Base-by-base conservation (phyloP, 371 early-diverging fungal genomes). In the Mucor plumbeus region DNA sequence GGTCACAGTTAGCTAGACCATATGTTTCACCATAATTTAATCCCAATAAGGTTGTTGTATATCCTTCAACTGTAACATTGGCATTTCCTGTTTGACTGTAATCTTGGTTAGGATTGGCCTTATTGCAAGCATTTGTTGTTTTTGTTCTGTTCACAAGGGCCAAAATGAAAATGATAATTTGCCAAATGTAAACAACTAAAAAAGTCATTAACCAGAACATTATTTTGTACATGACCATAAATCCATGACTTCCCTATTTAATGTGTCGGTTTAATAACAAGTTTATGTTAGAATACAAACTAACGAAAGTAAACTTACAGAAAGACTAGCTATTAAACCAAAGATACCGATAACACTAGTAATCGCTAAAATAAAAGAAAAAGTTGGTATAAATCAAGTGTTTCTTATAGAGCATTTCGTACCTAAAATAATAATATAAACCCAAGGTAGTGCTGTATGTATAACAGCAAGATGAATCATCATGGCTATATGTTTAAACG, bases 1-100 rank as follows among this genome's bases (percentile, higher is more conserved):
- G 82, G 26, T 68, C 68, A 53, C 82, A 82, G 33, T 79, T 74
- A 13, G 77, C 76, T 10, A 82, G 65, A 8, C 82, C 82, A 59
- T 77, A 82, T 0, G 76, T 77, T 34, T 77, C 64, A 39, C 82
- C 82, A n/a, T 72, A 33, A 59, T 77, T 66, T 66, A 82, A 69
- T 8, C 78, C 79, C 63, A 82, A 58, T 55, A 82, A 72, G 1
- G 74, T 76, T 7, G 71, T 69, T 8, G 61, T 64, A 35, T 71
- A 74, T 14, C 73, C 74, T 33, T 67, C 69, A 5, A 73, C 48
- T 9, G 63, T 73, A 8, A 39, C 50, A 41, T 53, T 57, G 54
- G 59, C 47, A 26, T 61, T 56, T 44, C 36, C n/a, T 1, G 26
- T 34, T 14, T 26, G 31, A 35, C 59, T 67, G 33, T 41, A 53